Evolutionary conservation across 2,329 filamentous ascomycete species (phyloP), one percentile per base, ranked within the genome.

Genomic region (Fusarium proliferatum): DNA sequence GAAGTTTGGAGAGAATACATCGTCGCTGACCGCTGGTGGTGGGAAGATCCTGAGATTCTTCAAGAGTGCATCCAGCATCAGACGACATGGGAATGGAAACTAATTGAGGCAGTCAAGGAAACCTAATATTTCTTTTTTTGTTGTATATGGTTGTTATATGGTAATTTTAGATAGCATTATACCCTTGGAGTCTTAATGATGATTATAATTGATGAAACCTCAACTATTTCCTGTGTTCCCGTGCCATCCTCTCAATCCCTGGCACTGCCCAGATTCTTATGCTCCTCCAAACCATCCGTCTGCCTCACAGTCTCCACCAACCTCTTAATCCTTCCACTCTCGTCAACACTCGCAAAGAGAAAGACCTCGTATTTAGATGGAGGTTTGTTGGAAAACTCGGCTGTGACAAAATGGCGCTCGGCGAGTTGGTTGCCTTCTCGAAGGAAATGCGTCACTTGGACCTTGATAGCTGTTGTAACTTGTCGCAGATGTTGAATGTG

Each of bases 1-100:
- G 87, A 91, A 74, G 84, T 89, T 10, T 91, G 89, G 89, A 89
- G 89, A 1, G 78, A 79, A 7, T 86, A 85, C 55, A 84, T 89
- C 11, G 83, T 82, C 17, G 84, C 84, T 2, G 79, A 84, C 2
- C 80, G 77, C 41, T 91, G 88, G 89, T 91, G 89, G 89, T 91
- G 89, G 89, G 88, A 91, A 42, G 86, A 90, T 36, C 78, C 81
- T 9, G 83, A 81, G 4, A 88, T 88, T 63, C 79, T 89, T 2
- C 82, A 86, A 43, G 89, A 91, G 78, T 91, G 89, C 66, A 76
- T 84, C 12, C 79, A 84, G 56, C 76, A 86, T 60, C 84, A 85
- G 8, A 91, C 89, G 0, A 83, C 84, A 36, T 91, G 88, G 88
- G 87, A 90, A 72, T 90, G 89, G 76, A 85, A 84, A 41, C 79